A percentile compares a stretch with the other conserved stretches of the same genome.
Conservation (phyloP, 169 alveolate genomes). For the Perkinsus olseni region DNA sequence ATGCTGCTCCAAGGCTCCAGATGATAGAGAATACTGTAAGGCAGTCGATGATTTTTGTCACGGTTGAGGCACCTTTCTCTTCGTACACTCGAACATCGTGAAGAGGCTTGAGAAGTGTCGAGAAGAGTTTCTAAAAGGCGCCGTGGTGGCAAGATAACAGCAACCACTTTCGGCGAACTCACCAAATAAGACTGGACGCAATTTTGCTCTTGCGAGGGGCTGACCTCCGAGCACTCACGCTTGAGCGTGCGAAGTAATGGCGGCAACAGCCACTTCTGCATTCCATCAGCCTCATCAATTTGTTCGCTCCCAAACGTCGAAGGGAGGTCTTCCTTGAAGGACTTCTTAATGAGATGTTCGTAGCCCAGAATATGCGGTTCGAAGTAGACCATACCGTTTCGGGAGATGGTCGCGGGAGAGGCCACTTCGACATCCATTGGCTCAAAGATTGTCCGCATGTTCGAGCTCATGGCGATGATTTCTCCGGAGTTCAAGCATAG, state of each 20-base stretch:
- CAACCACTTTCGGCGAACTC: slow-evolving; percentile 18
- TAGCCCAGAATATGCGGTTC: slow-evolving; percentile 81
- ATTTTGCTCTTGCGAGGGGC: slow-evolving; percentile 65
- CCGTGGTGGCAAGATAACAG: background rate
- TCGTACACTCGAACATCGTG: slow-evolving; percentile 24
- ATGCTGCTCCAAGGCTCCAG: slow-evolving; percentile 64
- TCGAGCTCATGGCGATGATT: slow-evolving; percentile 71
- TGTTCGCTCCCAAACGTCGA: slow-evolving; percentile 51
- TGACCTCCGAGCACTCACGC: slow-evolving; percentile 52
- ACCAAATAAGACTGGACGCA: slow-evolving; percentile 57
- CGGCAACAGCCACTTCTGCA: slow-evolving; percentile 65
- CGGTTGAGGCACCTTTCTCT: slow-evolving; percentile 42
- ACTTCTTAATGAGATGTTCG: slow-evolving; percentile 78
- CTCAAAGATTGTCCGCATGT: slow-evolving; percentile 86
- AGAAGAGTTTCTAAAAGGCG: slow-evolving; percentile 35
- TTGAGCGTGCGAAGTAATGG: slow-evolving; percentile 61
- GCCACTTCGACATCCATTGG: slow-evolving; percentile 85
- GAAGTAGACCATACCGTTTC: slow-evolving; percentile 87
- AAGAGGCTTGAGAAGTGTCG: slow-evolving; percentile 32
- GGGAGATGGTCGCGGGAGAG: slow-evolving; percentile 87
- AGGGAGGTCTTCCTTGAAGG: slow-evolving; percentile 53
- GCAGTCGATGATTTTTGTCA: slow-evolving; percentile 48
- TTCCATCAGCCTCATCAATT: slow-evolving; percentile 61
- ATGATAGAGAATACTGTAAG: slow-evolving; percentile 47
- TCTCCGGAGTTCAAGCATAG: slow-evolving; percentile 75